Evolutionary conservation across 805 yeast genomes (phyloP), one percentile per base, ranked within the genome.

Genomic region (Suhomyces emberorum): DNA sequence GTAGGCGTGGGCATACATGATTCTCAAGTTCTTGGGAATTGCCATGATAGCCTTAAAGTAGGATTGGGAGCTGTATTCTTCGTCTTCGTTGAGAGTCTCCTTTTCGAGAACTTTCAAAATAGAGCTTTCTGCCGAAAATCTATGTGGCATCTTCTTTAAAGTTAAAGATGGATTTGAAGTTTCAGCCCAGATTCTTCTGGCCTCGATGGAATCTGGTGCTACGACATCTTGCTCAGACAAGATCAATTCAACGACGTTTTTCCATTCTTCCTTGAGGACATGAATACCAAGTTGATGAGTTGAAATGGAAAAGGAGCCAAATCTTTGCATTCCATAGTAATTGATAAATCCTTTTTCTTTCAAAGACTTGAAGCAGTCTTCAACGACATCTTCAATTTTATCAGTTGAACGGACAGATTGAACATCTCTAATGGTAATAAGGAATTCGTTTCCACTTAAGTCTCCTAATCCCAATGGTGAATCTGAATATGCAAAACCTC

Each of bases 321-420:
- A 93, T 54, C 99, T 71, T 67, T 93, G 99, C 89, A 93, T 83
- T n/a, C 99, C 99, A 57, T 76, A 93, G 55, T 93, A 93, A 59
- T 93, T 93, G 45, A 93, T 83, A 52, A 87, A 93, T 0, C 99
- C 99, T 19, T 73, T 68, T 1, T 67, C 68, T 34, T 68, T 65
- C 35, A 91, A 65, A 0, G 87, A 73, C 4, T 66, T 54, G 46
- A 89, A 69, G 17, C 88, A 73, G 7, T 65, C 55, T 10, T 59
- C 55, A 12, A 88, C 65, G 3, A 70, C 64, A 10, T 68, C 63
- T 27, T 75, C 76, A 15, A 78, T 54, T 3, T 65, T 44, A 14
- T 48, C 56, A 4, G 53, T 49, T 2, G 48, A 43, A 34, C 57
- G 61, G 11, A 56, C 44, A 0, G 72, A 49, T 33, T 69, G 53